Percentiles rank a stretch among this genome's conserved stretches.
Conservation (phyloP, 1,284 basidiomycete genomes). For the Pterulicium gracile region DNA sequence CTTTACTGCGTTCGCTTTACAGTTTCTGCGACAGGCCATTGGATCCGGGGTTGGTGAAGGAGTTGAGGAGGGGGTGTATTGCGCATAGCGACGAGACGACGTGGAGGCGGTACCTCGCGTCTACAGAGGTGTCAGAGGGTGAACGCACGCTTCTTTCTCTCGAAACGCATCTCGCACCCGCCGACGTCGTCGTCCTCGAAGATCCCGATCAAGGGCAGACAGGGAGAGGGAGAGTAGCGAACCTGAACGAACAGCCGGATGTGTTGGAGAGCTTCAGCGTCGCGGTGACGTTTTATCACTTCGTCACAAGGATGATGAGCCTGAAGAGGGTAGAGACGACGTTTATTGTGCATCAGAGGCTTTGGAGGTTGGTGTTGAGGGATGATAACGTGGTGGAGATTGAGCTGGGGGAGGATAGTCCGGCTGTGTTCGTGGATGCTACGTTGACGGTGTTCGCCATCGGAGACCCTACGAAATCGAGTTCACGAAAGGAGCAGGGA, state of each 20-base stretch:
- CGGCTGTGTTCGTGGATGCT: not conserved
- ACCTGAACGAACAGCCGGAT: not conserved
- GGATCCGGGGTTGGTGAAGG: constrained; percentile 1
- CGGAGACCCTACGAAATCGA: too few species aligned
- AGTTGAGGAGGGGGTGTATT: not conserved
- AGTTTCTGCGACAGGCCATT: not conserved
- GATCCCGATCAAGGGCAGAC: too few species aligned
- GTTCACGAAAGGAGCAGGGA: too few species aligned
- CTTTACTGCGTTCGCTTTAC: not conserved
- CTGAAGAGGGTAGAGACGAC: constrained; percentile 1
- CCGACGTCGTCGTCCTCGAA: not conserved
- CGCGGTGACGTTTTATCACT: not conserved
- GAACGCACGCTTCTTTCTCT: not conserved
- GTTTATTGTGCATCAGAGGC: not conserved
- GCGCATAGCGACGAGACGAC: not conserved
- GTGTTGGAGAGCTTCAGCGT: not conserved
- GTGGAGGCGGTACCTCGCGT: not conserved
- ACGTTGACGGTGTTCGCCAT: not conserved
- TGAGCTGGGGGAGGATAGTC: constrained; percentile 1
- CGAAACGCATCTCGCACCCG: not conserved
- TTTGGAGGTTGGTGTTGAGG: not conserved
- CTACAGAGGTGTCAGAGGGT: not conserved
- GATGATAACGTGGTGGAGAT: not conserved
- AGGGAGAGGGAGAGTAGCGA: not conserved
- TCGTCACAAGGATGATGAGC: not conserved